Evolutionary conservation across 164 flowering plant species (phyloP).

Genomic region (Tetracentron sinense): DNA sequence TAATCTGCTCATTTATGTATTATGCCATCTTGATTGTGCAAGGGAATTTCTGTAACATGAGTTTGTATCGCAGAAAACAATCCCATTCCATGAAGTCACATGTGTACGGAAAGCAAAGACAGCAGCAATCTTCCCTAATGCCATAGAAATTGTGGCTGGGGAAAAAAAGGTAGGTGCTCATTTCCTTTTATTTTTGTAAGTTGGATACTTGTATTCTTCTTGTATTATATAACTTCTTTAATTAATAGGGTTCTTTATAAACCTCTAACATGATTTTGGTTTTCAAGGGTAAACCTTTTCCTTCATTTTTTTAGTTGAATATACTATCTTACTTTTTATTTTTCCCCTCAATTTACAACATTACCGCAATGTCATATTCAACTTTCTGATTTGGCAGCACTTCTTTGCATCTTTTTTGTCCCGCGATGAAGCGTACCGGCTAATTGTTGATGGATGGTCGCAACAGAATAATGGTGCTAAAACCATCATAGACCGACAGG

Average conservation of each 20-base stretch:
- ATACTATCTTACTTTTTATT: background rate
- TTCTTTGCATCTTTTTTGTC: slow-evolving; percentile 92
- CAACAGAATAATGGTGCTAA: slow-evolving; percentile 37
- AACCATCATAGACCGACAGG: slow-evolving; percentile 47
- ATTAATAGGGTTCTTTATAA: background rate
- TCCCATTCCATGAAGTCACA: slow-evolving; percentile 70
- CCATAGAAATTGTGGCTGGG: slow-evolving; percentile 80
- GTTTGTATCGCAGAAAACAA: slow-evolving; percentile 57
- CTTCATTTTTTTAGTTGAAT: background rate
- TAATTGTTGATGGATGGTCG: slow-evolving; percentile 77
- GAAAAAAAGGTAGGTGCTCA: slow-evolving; percentile 84
- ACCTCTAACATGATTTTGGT: background rate
- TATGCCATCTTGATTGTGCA: background rate
- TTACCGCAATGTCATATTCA: background rate
- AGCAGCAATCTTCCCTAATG: slow-evolving; percentile 91
- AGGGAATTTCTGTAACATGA: slow-evolving; percentile 5
- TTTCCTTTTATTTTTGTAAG: too few relatives aligned
- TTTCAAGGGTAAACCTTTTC: background rate
- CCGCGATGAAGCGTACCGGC: slow-evolving; percentile 93
- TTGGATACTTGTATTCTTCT: background rate
- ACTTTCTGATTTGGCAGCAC: slow-evolving; percentile 46
- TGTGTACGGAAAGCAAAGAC: slow-evolving; percentile 86
- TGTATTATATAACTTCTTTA: background rate
- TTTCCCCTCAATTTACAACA: background rate
- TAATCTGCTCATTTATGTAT: background rate